These are phyloP conservation scores for Phialophora chinensis DNA, from an alignment of 2,329 filamentous ascomycete species.

Conservation along the genomic window DNA sequence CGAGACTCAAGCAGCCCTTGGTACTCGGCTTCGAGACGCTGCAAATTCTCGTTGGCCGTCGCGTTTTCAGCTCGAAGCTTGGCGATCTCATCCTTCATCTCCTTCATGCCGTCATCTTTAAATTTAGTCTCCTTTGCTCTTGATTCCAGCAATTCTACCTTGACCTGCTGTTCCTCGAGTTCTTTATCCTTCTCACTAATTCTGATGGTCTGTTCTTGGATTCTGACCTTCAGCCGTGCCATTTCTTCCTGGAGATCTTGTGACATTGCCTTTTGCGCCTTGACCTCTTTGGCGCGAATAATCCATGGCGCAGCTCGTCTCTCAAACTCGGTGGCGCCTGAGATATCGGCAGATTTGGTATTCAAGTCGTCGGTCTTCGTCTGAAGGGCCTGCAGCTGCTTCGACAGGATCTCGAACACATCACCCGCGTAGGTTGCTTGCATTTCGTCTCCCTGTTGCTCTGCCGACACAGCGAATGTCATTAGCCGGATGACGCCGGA, in stretches of 20 bases:
- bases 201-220: slow-evolving; percentile 75
- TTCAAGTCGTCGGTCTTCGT: slow-evolving; percentile 65
- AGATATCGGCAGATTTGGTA: slow-evolving; percentile 71
- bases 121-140: slow-evolving; percentile 82
- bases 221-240: slow-evolving; percentile 76
- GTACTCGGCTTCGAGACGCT: slow-evolving; percentile 48
- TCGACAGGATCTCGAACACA: slow-evolving; percentile 31
- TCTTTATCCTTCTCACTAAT: slow-evolving; percentile 78
- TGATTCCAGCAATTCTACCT: slow-evolving; percentile 87
- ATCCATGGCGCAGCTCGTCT: slow-evolving; percentile 76
- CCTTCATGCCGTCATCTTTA: slow-evolving; percentile 65
- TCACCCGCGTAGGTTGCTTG: slow-evolving; percentile 18
- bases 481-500: slow-evolving; percentile 25
- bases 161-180: slow-evolving; percentile 71
- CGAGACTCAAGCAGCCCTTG: slow-evolving; percentile 48
- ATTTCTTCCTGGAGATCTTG: slow-evolving; percentile 87
- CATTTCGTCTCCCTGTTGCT: slow-evolving; percentile 9
- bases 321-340: slow-evolving; percentile 80
- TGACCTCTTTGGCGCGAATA: slow-evolving; percentile 78
- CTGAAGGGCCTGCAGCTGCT: slow-evolving; percentile 33
- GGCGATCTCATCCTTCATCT: slow-evolving; percentile 51
- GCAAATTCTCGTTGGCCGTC: slow-evolving; percentile 44
- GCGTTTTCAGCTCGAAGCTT: slow-evolving; percentile 45
- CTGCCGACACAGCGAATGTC: slow-evolving; percentile 13
- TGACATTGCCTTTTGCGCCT: slow-evolving; percentile 78